These are phyloP conservation scores for Penicillium sp. DNA, from an alignment of 2,329 filamentous ascomycete species.

Conservation along the genomic window DNA sequence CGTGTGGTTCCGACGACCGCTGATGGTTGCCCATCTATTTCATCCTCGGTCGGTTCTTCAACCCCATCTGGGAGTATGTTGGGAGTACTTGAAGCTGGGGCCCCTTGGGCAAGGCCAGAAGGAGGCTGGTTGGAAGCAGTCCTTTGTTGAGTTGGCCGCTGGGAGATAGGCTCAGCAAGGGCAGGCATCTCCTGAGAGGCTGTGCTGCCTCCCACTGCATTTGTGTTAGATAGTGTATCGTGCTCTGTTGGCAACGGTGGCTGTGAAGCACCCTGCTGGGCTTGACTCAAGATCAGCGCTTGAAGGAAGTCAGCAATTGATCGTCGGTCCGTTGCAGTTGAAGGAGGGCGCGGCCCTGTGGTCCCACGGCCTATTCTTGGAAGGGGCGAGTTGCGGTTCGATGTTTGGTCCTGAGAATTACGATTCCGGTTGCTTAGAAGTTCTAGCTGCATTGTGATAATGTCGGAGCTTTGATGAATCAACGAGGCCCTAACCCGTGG, in stretches of 20 bases:
- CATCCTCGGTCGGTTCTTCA: conserved; percentile 38
- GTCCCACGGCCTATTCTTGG: conserved; percentile 22
- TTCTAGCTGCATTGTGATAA: conserved; percentile 54
- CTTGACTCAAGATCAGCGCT: conserved; percentile 40
- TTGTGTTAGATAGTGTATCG: conserved; percentile 34
- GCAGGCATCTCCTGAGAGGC: conserved; percentile 21
- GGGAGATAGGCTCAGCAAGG: conserved; percentile 15
- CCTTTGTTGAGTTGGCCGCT: conserved; percentile 7
- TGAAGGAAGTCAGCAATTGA: conserved; percentile 47
- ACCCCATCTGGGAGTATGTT: conserved; percentile 41
- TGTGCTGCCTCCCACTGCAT: conserved; percentile 26
- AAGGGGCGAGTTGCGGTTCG: conserved; percentile 21
- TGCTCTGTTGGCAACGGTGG: conserved; percentile 25
- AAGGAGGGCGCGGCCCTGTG: conserved; percentile 21
- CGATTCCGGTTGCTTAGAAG: conserved; percentile 43
- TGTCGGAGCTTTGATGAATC: conserved; percentile 51
- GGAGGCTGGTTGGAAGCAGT: neutral
- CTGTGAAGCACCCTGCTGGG: conserved; percentile 28
- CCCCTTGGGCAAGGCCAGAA: conserved; percentile 20
- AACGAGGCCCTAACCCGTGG: conserved; percentile 51
- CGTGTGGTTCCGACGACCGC: conserved; percentile 21
- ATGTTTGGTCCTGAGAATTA: conserved; percentile 28
- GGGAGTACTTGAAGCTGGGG: conserved; percentile 19
- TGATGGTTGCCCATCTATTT: conserved; percentile 22
- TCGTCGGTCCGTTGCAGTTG: conserved; percentile 32